These are phyloP conservation scores for Colletotrichum navitas DNA, from an alignment of 2,329 filamentous ascomycete species.

Conservation along the genomic window DNA sequence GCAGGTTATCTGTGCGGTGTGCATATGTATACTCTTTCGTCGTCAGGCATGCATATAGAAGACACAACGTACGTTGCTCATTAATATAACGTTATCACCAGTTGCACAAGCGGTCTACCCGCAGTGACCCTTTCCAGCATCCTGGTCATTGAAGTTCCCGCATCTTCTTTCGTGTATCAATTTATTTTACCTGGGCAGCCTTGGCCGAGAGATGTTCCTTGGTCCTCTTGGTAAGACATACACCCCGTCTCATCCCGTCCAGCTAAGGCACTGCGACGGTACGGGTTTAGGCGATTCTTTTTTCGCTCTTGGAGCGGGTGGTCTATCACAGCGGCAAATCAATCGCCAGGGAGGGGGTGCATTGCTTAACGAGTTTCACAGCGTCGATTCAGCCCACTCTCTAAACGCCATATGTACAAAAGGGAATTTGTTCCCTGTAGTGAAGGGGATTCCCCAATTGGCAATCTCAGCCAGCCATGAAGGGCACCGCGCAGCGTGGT, in stretches of 20 bases:
- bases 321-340: background rate
- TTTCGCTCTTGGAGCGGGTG: background rate
- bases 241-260: background rate
- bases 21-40: background rate
- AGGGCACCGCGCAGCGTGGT: conserved; percentile 4
- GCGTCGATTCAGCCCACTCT: conserved; percentile 34
- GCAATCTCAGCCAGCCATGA: background rate
- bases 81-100: background rate
- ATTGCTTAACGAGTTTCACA: conserved; percentile 21
- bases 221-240: background rate
- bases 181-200: background rate
- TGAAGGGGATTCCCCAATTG: background rate
- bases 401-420: conserved; percentile 32
- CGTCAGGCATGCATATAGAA: background rate
- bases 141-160: background rate
- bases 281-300: background rate
- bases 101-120: background rate
- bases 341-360: background rate
- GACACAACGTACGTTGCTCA: background rate
- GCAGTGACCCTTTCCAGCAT: background rate
- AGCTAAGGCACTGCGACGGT: background rate
- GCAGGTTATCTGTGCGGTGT: background rate
- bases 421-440: conserved; percentile 4
- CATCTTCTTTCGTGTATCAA: background rate
- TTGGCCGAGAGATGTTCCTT: background rate